phyloP scores from a whole-genome alignment of 2,329 filamentous ascomycete species.

The Stagonosporopsis rhizophila region DNA sequence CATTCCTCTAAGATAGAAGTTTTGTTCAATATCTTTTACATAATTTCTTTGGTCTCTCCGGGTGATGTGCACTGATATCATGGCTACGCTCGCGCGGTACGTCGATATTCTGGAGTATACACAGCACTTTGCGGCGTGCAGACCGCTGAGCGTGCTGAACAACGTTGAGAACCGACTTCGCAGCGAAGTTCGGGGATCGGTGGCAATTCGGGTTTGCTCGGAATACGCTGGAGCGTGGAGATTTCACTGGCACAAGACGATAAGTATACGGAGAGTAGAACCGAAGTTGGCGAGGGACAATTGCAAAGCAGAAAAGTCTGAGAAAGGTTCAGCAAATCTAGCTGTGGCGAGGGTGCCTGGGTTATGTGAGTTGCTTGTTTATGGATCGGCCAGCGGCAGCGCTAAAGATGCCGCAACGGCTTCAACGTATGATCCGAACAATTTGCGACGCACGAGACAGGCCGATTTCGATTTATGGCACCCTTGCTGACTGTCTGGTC shows the following conservation, averaged over 20 bases:
- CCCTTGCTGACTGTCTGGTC: slow-evolving; percentile 24
- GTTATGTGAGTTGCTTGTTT: slow-evolving; percentile 8
- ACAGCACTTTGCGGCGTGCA: not conserved
- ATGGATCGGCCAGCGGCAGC: slow-evolving; percentile 31
- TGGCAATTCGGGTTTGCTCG: slow-evolving; percentile 17
- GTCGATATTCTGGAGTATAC: not conserved
- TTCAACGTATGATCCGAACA: slow-evolving; percentile 22
- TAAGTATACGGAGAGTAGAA: not conserved
- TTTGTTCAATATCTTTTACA: not conserved
- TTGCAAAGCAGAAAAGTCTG: slow-evolving; percentile 5
- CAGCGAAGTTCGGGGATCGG: slow-evolving; percentile 23
- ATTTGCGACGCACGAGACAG: slow-evolving; percentile 27
- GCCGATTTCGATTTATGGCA: slow-evolving; percentile 15
- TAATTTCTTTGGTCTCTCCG: not conserved
- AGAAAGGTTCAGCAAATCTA: not conserved
- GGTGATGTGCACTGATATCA: not conserved
- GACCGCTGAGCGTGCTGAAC: not conserved
- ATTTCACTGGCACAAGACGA: not conserved
- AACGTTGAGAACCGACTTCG: slow-evolving; percentile 5
- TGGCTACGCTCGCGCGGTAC: not conserved
- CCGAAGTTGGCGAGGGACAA: not conserved
- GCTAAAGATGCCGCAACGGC: slow-evolving; percentile 38
- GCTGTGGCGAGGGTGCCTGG: not conserved
- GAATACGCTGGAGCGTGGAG: not conserved
- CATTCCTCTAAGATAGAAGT: slow-evolving; percentile 24